phyloP scores from a whole-genome alignment of 768 basidiomycete genomes.

The Lyophyllum shimeji region DNA sequence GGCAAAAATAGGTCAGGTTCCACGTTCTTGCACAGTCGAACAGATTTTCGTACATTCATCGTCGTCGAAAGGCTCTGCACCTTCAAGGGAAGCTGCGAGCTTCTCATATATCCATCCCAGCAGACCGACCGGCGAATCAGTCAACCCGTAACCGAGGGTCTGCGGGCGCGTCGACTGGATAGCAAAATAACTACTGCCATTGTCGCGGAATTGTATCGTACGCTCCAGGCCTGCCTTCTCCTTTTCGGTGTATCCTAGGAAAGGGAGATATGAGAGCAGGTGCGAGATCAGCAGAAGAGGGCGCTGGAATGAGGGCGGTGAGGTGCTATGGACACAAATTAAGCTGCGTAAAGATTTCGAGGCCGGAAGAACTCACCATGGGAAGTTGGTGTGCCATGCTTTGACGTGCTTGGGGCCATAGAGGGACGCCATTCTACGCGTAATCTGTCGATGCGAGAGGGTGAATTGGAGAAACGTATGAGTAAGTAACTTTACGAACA shows the following conservation, averaged over 20 bases:
- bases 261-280: slow-evolving; percentile 20
- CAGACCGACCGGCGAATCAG: slow-evolving; percentile 57
- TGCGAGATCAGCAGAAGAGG: slow-evolving; percentile 27
- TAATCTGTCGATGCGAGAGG: slow-evolving; percentile 19
- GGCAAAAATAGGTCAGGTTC: slow-evolving; percentile 1
- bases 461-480: not conserved
- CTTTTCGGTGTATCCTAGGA: slow-evolving; percentile 19
- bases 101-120: slow-evolving; percentile 58
- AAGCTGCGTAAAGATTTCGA: not conserved
- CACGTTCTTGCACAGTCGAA: not conserved
- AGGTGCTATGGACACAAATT: slow-evolving; percentile 1
- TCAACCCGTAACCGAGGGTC: slow-evolving; percentile 51
- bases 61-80: slow-evolving; percentile 55
- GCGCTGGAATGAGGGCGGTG: slow-evolving; percentile 21
- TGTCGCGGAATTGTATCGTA: slow-evolving; percentile 24
- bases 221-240: slow-evolving; percentile 36
- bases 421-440: slow-evolving; percentile 23
- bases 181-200: slow-evolving; percentile 36
- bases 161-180: slow-evolving; percentile 49
- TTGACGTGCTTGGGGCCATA: slow-evolving; percentile 41
- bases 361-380: slow-evolving; percentile 23
- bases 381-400: slow-evolving; percentile 52
- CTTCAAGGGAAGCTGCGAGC: slow-evolving; percentile 42
- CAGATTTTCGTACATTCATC: slow-evolving; percentile 42
- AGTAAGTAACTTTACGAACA: slow-evolving; percentile 23